phyloP scores from a whole-genome alignment of 2,329 filamentous ascomycete species.

The Blastomyces emzantsi region DNA sequence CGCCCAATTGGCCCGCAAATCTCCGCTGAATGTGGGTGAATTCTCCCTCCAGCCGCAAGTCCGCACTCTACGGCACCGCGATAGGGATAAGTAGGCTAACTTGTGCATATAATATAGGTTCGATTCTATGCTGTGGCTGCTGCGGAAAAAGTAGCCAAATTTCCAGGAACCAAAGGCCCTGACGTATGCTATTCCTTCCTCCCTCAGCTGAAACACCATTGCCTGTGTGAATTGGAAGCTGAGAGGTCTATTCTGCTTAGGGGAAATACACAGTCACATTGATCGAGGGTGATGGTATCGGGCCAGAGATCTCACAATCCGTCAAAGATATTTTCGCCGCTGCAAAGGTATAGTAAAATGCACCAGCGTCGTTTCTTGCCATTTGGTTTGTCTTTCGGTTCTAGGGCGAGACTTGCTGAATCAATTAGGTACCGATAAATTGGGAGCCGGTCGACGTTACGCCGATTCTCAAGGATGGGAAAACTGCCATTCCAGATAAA shows the following conservation, averaged over 20 bases:
- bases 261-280: slow-evolving; percentile 93
- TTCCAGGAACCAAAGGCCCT: slow-evolving; percentile 79
- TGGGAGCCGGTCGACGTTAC: slow-evolving; percentile 98
- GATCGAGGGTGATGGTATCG: slow-evolving; percentile 98
- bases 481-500: slow-evolving; percentile 85
- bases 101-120: slow-evolving; percentile 33
- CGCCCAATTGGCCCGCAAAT: slow-evolving; percentile 39
- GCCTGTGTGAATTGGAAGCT: not conserved
- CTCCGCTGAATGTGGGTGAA: slow-evolving; percentile 49
- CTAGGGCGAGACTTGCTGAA: slow-evolving; percentile 14
- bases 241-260: slow-evolving; percentile 37
- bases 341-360: slow-evolving; percentile 59
- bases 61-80: not conserved
- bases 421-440: slow-evolving; percentile 67
- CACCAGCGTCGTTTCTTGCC: not conserved
- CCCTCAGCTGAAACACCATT: not conserved
- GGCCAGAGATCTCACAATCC: slow-evolving; percentile 92
- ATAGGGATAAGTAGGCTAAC: slow-evolving; percentile 18
- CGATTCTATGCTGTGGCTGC: slow-evolving; percentile 50
- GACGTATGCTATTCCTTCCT: slow-evolving; percentile 53
- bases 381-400: not conserved
- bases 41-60: slow-evolving; percentile 13
- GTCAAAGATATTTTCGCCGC: slow-evolving; percentile 98
- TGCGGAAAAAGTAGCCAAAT: slow-evolving; percentile 75
- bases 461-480: slow-evolving; percentile 85